Percentiles rank a stretch among this genome's conserved stretches.
These are phyloP conservation scores for Cenchrus americanus DNA, from an alignment of 176 grass and related monocot species.

Conservation along the genomic window DNA sequence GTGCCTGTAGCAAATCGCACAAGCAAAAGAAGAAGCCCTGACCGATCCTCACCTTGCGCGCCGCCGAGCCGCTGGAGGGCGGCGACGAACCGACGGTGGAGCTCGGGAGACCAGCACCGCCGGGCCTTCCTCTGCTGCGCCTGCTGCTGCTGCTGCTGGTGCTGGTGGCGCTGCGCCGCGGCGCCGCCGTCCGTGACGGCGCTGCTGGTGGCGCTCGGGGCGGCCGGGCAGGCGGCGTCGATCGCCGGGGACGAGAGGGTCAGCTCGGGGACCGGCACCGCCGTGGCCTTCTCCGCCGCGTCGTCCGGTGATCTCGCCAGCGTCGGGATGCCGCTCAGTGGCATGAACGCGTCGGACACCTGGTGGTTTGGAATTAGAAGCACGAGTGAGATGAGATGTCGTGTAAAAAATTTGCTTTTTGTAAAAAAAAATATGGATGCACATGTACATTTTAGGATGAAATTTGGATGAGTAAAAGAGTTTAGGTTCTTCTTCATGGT, in stretches of 20 bases:
- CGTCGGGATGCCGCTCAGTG: conserved; percentile 1
- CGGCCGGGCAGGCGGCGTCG: conserved; percentile 29
- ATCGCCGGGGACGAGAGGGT: conserved; percentile 45
- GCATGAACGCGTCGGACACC: conserved; percentile 39
- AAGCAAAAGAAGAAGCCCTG: neutral
- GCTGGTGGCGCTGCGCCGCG: conserved; percentile 5
- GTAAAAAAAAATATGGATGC: neutral
- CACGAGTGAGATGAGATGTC: neutral
- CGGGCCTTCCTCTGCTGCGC: conserved; percentile 70
- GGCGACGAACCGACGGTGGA: conserved; percentile 78
- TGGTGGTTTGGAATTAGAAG: conserved; percentile 19
- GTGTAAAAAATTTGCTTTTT: neutral
- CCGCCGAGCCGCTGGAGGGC: conserved; percentile 82
- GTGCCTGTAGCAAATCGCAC: neutral
- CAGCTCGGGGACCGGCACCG: conserved; percentile 44
- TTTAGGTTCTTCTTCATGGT: neutral
- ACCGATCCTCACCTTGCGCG: conserved; percentile 53
- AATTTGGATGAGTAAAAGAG: neutral
- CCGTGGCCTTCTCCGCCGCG: conserved; percentile 19
- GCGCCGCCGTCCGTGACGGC: conserved; percentile 2
- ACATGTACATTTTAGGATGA: neutral
- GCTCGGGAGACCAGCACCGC: conserved; percentile 87
- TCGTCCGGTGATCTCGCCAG: conserved; percentile 10
- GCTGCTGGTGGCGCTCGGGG: conserved; percentile 45
- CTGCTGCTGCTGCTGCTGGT: conserved; percentile 25